Evolutionary conservation across 176 grass and related monocot species (phyloP).

Genomic region (Oryza coarctata): DNA sequence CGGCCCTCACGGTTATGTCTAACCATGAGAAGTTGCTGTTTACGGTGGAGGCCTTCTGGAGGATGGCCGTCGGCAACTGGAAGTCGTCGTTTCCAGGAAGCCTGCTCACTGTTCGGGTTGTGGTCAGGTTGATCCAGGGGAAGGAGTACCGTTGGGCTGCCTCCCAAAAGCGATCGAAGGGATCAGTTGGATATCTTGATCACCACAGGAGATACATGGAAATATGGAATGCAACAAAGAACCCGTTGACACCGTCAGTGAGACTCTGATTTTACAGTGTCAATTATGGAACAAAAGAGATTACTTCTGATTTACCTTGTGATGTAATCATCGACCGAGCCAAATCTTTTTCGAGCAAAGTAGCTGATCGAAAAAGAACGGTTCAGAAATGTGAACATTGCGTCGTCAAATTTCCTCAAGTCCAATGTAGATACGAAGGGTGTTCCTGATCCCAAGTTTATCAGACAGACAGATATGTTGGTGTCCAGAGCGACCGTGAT

Average conservation of each 20-base stretch:
- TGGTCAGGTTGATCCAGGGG: background rate
- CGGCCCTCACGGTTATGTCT: fast-evolving
- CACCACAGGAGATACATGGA: background rate
- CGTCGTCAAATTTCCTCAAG: background rate
- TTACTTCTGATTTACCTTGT: background rate
- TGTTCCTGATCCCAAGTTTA: conserved; percentile 18
- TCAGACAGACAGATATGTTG: background rate
- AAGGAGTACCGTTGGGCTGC: background rate
- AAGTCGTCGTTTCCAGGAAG: background rate
- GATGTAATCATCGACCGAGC: background rate
- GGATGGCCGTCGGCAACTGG: background rate
- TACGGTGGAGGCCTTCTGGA: background rate
- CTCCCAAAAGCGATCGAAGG: background rate
- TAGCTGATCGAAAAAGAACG: background rate
- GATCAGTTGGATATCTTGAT: background rate
- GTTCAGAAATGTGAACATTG: conserved; percentile 6
- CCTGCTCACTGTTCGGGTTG: fast-evolving
- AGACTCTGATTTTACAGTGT: background rate
- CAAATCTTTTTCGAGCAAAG: background rate
- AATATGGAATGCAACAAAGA: background rate
- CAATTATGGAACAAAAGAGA: background rate
- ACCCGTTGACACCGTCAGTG: background rate
- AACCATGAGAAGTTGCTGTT: background rate
- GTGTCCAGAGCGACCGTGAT: background rate
- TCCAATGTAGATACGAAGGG: conserved; percentile 17